Percentiles rank a stretch among this genome's conserved stretches.
Evolutionary conservation across 495 filamentous ascomycete genomes (phyloP).

Genomic region (Penicillium nucicola): DNA sequence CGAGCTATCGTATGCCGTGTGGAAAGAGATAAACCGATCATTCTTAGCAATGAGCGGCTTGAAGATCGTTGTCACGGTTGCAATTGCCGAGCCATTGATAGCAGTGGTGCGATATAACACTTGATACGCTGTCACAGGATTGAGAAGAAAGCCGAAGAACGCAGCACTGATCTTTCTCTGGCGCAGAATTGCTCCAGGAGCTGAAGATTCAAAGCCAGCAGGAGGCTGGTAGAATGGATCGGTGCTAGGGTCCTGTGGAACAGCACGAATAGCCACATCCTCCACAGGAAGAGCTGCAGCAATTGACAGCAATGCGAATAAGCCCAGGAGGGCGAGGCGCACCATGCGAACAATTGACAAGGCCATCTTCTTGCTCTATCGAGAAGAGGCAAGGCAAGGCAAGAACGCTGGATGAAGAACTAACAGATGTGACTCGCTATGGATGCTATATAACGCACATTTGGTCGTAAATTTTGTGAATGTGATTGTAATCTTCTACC

Average conservation of each 20-base stretch:
- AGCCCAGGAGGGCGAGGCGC: conserved; percentile 14
- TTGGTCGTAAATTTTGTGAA: neutral
- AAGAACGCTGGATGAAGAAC: neutral
- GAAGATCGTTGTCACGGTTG: conserved; percentile 35
- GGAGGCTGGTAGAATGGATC: conserved; percentile 37
- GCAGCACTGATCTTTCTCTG: conserved; percentile 20
- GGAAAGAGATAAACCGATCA: conserved; percentile 33
- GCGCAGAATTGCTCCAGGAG: conserved; percentile 28
- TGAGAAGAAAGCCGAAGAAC: conserved; percentile 29
- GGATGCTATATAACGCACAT: neutral
- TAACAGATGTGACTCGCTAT: neutral
- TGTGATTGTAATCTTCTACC: neutral
- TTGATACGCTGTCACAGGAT: conserved; percentile 28
- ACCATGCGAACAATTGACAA: conserved; percentile 5
- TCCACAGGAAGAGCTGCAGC: conserved; percentile 13
- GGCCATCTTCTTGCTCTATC: neutral
- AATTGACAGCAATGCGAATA: conserved; percentile 15
- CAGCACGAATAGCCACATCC: conserved; percentile 1
- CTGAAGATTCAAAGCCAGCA: conserved; percentile 21
- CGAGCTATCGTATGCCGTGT: conserved; percentile 34
- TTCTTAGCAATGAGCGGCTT: conserved; percentile 23
- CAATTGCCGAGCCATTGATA: conserved; percentile 31
- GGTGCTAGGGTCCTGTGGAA: conserved; percentile 12
- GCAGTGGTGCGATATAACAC: conserved; percentile 29
- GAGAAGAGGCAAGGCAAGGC: neutral